phyloP scores from a whole-genome alignment of 1,139 yeast species.

The Yamadazyma kanchanaburiensis region DNA sequence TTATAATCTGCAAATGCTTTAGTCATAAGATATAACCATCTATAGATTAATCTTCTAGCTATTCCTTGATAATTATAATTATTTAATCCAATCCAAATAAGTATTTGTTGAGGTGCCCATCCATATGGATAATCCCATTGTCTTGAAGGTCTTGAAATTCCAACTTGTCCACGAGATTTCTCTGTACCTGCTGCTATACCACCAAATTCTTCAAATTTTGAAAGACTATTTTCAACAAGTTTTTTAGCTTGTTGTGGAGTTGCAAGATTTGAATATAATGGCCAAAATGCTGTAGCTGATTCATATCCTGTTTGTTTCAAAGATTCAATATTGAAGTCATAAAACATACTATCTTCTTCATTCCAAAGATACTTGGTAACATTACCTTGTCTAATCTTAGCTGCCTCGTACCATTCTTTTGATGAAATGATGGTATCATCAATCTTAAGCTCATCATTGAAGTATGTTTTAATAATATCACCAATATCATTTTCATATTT shows the following conservation, averaged over 20 bases:
- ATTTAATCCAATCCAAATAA: slow-evolving; percentile 85
- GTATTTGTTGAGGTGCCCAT: slow-evolving; percentile 98
- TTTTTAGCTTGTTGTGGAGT: slow-evolving; percentile 68
- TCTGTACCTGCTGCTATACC: slow-evolving; percentile 88
- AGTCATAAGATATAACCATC: slow-evolving; percentile 90
- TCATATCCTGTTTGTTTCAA: slow-evolving; percentile 64
- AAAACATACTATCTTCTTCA: slow-evolving; percentile 72
- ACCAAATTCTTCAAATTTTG: slow-evolving; percentile 78
- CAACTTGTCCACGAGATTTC: slow-evolving; percentile 69
- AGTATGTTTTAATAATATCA: slow-evolving; percentile 52
- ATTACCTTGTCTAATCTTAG: slow-evolving; percentile 50
- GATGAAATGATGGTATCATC: slow-evolving; percentile 37
- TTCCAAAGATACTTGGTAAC: slow-evolving; percentile 83
- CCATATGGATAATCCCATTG: slow-evolving; percentile 99
- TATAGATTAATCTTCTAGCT: slow-evolving; percentile 70
- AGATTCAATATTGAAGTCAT: slow-evolving; percentile 73
- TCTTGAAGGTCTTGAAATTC: slow-evolving; percentile 72
- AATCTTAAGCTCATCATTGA: slow-evolving; percentile 44
- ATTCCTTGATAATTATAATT: slow-evolving; percentile 69
- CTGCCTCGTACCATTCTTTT: slow-evolving; percentile 60
- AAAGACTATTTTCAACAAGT: slow-evolving; percentile 58
- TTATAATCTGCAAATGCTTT: slow-evolving; percentile 90
- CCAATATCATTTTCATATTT: slow-evolving; percentile 91
- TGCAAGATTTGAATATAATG: slow-evolving; percentile 82
- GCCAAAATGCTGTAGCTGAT: slow-evolving; percentile 91